Conservation (phyloP, 2,329 filamentous ascomycete genomes). For the Ophiosphaerella korrae region DNA sequence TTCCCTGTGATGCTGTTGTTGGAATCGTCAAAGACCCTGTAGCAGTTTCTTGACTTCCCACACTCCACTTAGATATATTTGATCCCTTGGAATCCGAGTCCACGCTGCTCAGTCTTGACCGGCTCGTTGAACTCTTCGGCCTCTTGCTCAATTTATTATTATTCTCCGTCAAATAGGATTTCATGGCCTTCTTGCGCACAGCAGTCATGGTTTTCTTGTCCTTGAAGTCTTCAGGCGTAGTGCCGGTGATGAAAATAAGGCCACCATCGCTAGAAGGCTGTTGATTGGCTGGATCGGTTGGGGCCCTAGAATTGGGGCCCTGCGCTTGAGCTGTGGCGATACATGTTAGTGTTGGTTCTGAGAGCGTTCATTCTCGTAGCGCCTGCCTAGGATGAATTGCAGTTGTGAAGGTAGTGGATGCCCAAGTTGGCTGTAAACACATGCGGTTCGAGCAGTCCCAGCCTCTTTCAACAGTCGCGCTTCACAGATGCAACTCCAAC, state of each 20-base stretch:
- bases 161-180: slow-evolving; percentile 32
- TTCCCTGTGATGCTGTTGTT: slow-evolving; percentile 6
- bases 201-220: slow-evolving; percentile 37
- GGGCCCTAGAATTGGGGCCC: slow-evolving; percentile 16
- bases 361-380: too few relatives aligned
- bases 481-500: slow-evolving; percentile 1
- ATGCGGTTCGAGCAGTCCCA: background rate
- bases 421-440: too few relatives aligned
- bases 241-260: slow-evolving; percentile 42
- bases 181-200: slow-evolving; percentile 46
- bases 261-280: slow-evolving; percentile 8
- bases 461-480: slow-evolving; percentile 1
- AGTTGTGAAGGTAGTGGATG: too few relatives aligned
- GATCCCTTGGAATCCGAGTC: slow-evolving; percentile 12
- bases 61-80: slow-evolving; percentile 17
- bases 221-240: slow-evolving; percentile 38
- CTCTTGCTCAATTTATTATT: slow-evolving; percentile 11
- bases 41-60: slow-evolving; percentile 17
- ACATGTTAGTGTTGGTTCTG: slow-evolving; percentile 7
- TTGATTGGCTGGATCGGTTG: slow-evolving; percentile 14
- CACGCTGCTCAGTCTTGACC: slow-evolving; percentile 20
- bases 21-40: slow-evolving; percentile 1
- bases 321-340: slow-evolving; percentile 7
- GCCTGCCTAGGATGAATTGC: too few relatives aligned
- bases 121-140: slow-evolving; percentile 4